A percentile compares a stretch with the other conserved stretches of the same genome.
These are phyloP conservation scores for Xerocomus amazonicus DNA, from an alignment of 1,284 basidiomycete genomes.

Conservation along the genomic window DNA sequence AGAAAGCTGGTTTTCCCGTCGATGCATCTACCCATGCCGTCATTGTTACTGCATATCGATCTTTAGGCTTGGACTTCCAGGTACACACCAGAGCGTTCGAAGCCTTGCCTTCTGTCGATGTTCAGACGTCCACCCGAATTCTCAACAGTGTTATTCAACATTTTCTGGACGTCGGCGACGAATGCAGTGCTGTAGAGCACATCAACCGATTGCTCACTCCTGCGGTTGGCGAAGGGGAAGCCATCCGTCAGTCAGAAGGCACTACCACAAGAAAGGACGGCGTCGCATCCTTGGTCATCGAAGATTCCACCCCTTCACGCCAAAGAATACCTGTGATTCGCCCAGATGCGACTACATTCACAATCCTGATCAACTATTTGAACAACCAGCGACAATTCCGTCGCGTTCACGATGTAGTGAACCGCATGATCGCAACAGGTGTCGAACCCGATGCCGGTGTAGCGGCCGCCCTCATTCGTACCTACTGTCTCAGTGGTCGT, in stretches of 20 bases:
- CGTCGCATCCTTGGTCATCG: slow-evolving; percentile 17
- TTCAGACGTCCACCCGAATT: slow-evolving; percentile 43
- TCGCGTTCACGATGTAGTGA: slow-evolving; percentile 45
- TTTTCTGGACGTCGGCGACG: slow-evolving; percentile 54
- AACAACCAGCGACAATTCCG: slow-evolving; percentile 43
- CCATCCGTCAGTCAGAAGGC: slow-evolving; percentile 28
- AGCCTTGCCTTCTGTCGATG: slow-evolving; percentile 40
- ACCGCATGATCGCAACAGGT: slow-evolving; percentile 43
- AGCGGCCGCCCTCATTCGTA: slow-evolving; percentile 52
- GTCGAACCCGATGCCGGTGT: slow-evolving; percentile 46
- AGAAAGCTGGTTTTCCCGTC: slow-evolving; percentile 47
- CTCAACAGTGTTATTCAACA: slow-evolving; percentile 64
- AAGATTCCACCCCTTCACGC: slow-evolving; percentile 4
- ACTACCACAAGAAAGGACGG: slow-evolving; percentile 35
- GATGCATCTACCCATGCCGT: slow-evolving; percentile 57
- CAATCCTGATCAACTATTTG: slow-evolving; percentile 59
- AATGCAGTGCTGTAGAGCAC: slow-evolving; percentile 42
- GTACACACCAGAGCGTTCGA: slow-evolving; percentile 52
- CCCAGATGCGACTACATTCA: slow-evolving; percentile 60
- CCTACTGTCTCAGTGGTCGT: slow-evolving; percentile 47
- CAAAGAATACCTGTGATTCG: slow-evolving; percentile 20
- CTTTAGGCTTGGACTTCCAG: slow-evolving; percentile 53
- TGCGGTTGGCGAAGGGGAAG: slow-evolving; percentile 18
- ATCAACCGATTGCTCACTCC: slow-evolving; percentile 53
- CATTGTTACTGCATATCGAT: slow-evolving; percentile 55